A percentile compares a stretch with the other conserved stretches of the same genome.
Evolutionary conservation across 129 eudicot genomes (phyloP).

Genomic region (Escallonia herrerae): DNA sequence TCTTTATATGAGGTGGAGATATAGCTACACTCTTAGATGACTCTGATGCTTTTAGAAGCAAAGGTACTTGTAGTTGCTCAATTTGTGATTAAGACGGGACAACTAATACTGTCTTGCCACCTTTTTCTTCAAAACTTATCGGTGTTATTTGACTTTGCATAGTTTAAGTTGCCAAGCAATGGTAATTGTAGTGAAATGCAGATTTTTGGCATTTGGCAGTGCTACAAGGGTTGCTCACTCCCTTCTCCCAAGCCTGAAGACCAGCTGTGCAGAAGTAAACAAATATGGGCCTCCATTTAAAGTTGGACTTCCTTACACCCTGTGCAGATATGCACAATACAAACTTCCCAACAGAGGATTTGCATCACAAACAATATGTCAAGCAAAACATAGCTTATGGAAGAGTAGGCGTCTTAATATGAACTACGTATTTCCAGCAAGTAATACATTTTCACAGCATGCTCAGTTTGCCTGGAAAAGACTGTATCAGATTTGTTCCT

Average conservation of each 20-base stretch:
- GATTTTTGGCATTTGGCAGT: conserved; percentile 37
- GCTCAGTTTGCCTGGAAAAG: conserved; percentile 69
- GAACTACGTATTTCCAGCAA: conserved; percentile 27
- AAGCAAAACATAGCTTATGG: conserved; percentile 38
- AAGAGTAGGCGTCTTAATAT: conserved; percentile 22
- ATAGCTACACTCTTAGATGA: too few relatives aligned
- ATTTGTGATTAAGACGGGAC: too few relatives aligned
- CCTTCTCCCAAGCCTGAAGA: conserved; percentile 32
- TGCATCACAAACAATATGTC: conserved; percentile 15
- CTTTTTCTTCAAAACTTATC: too few relatives aligned
- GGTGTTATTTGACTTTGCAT: too few relatives aligned
- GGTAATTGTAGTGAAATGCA: conserved; percentile 27
- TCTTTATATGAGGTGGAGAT: too few relatives aligned
- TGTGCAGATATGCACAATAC: conserved; percentile 35
- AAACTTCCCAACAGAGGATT: conserved; percentile 25
- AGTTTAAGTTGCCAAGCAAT: not conserved
- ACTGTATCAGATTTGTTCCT: conserved; percentile 39
- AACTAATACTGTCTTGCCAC: too few relatives aligned
- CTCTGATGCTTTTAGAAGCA: too few relatives aligned
- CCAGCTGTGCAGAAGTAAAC: conserved; percentile 18
- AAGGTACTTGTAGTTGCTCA: too few relatives aligned
- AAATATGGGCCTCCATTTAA: conserved; percentile 22
- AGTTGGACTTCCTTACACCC: conserved; percentile 23
- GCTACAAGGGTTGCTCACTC: conserved; percentile 40
- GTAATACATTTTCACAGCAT: conserved; percentile 40